Evolutionary conservation across 2,329 filamentous ascomycete species (phyloP).

Genomic region (Tolypocladium guangdongense): DNA sequence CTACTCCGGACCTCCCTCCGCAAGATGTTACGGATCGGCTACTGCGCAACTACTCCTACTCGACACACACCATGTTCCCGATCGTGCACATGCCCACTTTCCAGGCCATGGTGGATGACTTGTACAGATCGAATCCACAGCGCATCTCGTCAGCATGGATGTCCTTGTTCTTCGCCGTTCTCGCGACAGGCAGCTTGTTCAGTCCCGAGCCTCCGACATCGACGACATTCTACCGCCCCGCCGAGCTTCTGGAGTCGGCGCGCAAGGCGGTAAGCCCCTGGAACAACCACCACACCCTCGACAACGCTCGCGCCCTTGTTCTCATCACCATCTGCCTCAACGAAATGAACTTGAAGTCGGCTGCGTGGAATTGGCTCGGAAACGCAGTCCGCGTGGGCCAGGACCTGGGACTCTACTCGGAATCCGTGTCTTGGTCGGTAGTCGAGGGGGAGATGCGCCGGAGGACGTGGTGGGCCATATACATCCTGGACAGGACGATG

Average conservation of each 20-base stretch:
- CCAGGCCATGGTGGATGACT: slow-evolving; percentile 59
- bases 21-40: slow-evolving; percentile 61
- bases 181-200: slow-evolving; percentile 75
- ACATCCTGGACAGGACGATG: slow-evolving; percentile 74
- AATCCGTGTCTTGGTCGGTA: slow-evolving; percentile 60
- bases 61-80: slow-evolving; percentile 71
- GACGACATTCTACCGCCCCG: slow-evolving; percentile 40
- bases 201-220: slow-evolving; percentile 40
- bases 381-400: slow-evolving; percentile 71
- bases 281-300: slow-evolving; percentile 65
- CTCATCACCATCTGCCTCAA: slow-evolving; percentile 70
- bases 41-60: slow-evolving; percentile 63
- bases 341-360: slow-evolving; percentile 77
- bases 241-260: slow-evolving; percentile 61
- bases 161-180: slow-evolving; percentile 69
- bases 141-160: slow-evolving; percentile 57
- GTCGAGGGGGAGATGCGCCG: slow-evolving; percentile 79
- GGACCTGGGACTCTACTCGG: slow-evolving; percentile 69
- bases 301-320: slow-evolving; percentile 62
- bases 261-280: slow-evolving; percentile 66
- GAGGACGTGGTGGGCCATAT: slow-evolving; percentile 88
- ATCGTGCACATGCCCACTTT: slow-evolving; percentile 85
- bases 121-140: slow-evolving; percentile 59
- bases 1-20: slow-evolving; percentile 56
- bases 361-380: slow-evolving; percentile 79